phyloP scores from a whole-genome alignment of 345 rosid species.

The Microcos paniculata region DNA sequence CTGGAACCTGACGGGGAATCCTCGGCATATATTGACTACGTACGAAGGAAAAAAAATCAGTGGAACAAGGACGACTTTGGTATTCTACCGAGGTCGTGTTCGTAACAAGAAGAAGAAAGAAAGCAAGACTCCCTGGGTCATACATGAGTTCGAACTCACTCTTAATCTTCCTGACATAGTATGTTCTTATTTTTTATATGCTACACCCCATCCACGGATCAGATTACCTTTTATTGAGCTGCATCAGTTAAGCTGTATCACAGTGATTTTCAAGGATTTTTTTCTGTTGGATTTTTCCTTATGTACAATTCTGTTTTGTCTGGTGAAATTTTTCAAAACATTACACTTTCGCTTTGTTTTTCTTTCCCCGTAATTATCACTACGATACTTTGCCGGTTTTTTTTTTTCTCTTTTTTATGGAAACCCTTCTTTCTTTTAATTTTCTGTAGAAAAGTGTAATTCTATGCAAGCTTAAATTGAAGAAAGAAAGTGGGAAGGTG shows the following conservation, averaged over 20 bases:
- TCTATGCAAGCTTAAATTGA: conserved; percentile 37
- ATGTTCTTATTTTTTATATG: neutral
- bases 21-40: neutral
- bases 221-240: neutral
- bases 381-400: neutral
- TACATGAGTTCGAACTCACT: conserved; percentile 30
- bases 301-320: no score
- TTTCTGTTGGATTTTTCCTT: neutral
- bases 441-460: conserved; percentile 26
- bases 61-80: conserved; percentile 38
- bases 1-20: conserved; percentile 8
- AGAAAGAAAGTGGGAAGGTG: conserved; percentile 16
- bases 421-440: neutral
- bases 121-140: conserved; percentile 28
- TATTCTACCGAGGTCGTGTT: conserved; percentile 28
- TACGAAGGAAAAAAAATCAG: neutral
- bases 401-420: neutral
- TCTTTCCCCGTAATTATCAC: neutral
- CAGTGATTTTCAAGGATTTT: neutral
- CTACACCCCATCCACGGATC: neutral
- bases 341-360: neutral
- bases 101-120: neutral
- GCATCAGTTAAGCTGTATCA: neutral
- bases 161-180: conserved; percentile 17
- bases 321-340: no score